These are phyloP conservation scores for Eucalyptus decipiens DNA, from an alignment of 345 rosid species.

Conservation along the genomic window DNA sequence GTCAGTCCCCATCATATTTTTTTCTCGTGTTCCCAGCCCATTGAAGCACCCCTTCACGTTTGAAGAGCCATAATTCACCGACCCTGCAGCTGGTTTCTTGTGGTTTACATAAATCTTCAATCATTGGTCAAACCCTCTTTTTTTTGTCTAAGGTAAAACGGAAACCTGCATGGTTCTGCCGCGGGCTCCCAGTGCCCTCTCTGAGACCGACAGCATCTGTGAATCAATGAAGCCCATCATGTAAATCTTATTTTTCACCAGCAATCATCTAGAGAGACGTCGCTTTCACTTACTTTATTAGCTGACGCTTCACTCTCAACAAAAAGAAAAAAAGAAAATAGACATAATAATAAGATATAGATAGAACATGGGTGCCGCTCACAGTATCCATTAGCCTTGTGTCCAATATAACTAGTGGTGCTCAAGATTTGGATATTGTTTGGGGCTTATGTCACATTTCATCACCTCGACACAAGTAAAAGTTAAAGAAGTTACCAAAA, in stretches of 20 bases:
- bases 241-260: neutral
- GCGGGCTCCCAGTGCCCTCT: neutral
- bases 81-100: neutral
- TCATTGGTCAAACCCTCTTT: neutral
- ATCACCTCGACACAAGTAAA: neutral
- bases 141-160: neutral
- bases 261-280: neutral
- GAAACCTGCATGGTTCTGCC: neutral
- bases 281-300: neutral
- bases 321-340: neutral
- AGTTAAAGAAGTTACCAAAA: neutral
- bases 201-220: neutral
- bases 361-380: neutral
- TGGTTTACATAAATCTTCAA: neutral
- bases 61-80: neutral
- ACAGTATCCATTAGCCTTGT: neutral
- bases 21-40: neutral
- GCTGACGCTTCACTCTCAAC: neutral
- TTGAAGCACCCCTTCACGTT: neutral
- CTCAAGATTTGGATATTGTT: neutral
- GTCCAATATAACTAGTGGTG: neutral
- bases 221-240: neutral
- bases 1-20: neutral
- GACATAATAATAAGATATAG: neutral
- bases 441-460: neutral